These are phyloP conservation scores for Saururus chinensis DNA, from an alignment of 164 flowering plant species.

Conservation along the genomic window DNA sequence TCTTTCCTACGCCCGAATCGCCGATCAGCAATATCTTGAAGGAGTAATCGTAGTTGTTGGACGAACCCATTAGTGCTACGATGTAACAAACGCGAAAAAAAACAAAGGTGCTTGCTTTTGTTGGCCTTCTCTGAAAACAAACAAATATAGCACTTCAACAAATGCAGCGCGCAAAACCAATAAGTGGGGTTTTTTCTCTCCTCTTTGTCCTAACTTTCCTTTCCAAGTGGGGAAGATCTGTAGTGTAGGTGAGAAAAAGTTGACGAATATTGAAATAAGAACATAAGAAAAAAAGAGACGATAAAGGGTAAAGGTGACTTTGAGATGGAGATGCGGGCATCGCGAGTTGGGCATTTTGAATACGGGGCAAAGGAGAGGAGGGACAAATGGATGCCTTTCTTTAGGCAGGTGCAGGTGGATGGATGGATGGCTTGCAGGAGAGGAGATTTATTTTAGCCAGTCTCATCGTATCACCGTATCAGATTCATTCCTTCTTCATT, in stretches of 20 bases:
- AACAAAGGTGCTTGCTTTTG: not conserved
- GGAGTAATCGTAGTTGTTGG: constrained; percentile 40
- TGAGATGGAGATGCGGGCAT: not conserved
- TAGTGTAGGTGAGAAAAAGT: not conserved
- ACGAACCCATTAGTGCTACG: constrained; percentile 30
- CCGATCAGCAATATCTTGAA: constrained; percentile 69
- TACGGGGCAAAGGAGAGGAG: not conserved
- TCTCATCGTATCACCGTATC: not conserved
- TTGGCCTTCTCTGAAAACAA: not conserved
- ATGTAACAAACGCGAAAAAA: not conserved
- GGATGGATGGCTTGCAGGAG: not conserved
- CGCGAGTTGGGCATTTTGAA: not conserved
- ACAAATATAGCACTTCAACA: not conserved
- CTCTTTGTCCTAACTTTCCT: not conserved
- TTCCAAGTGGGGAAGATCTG: not conserved
- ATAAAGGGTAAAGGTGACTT: not conserved
- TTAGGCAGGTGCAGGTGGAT: not conserved
- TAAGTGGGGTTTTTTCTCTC: not conserved
- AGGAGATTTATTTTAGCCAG: not conserved
- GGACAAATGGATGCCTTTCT: not conserved
- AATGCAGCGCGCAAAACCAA: not conserved
- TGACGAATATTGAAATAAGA: not conserved
- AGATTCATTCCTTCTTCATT: not conserved
- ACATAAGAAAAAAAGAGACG: not conserved
- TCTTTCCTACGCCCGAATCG: constrained; percentile 68